Evolutionary conservation across 73 alveolate species (phyloP), one percentile per base, ranked within the genome.

Genomic region (Paramecium caudatum): DNA sequence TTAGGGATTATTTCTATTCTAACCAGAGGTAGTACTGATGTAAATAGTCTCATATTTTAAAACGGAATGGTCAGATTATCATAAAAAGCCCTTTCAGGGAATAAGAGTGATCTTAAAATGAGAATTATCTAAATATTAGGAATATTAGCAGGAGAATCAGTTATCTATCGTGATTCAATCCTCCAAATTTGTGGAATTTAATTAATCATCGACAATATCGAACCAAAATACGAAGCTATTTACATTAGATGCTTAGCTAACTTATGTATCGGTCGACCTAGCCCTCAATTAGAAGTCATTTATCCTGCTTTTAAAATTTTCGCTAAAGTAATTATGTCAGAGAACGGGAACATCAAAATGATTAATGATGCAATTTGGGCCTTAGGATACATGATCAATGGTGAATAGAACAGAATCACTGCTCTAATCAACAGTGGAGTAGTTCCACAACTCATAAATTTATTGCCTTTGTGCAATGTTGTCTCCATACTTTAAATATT

Each of bases 291-390:
- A 27, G 80, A 55, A 10, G 30, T 27, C 10, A 10, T 55, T 27
- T 0, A 55, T 10, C 15, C 46, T 0, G 80, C 80, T 27, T 55
- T 55, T 55, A 43, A 55, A 23, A 55, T 55, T 27, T 55, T 55
- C 30, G 80, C 80, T 8, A 23, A 55, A 19, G 80, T 55, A 23
- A 55, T 55, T 23, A 9, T 55, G 45, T 37, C 23, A 27, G 80
- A 55, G 21, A 27, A 27, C 43, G 30, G 30, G 30, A 55, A 55
- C n/a, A 27, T 55, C 23, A 55, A 55, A 55, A 55, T 55, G 80
- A 55, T 55, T 6, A 55, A 55, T 27, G 80, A 55, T 23, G 80
- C 80, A 12, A 55, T 55, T 23, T 55, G 80, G 80, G 80, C 80
- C 9, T 55, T 55, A 27, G 80, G 80, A 55, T 55, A 55, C n/a